Base-by-base conservation (phyloP, 2,329 filamentous ascomycete species). In the Fusarium lateritium region DNA sequence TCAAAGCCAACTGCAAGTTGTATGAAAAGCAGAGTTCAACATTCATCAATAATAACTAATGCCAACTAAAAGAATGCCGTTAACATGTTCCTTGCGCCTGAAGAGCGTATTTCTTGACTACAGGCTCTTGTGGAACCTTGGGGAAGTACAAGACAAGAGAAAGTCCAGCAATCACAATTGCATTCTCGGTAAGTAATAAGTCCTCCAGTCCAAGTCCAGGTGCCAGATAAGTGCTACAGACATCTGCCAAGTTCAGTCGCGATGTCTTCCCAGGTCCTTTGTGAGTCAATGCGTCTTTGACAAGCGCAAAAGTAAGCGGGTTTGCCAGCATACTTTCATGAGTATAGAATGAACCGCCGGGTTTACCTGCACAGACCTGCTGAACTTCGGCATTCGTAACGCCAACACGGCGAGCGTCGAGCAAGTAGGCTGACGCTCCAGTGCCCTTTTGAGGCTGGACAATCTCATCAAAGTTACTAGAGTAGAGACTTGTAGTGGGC, bases 241-340 rank as follows among this genome's bases (percentile, higher is more conserved):
- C 26, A 2, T n/a, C 22, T 17, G 33, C n/a, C 2, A 57, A 5
- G 3, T 63, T 24, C 11, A 63, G 6, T 15, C 60, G 44, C 2
- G 43, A 57, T 4, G 36, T 17, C 6, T 36, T 1, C 28, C 60
- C 58, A 1, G 60, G 42, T 2, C 60, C 58, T 0, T 49, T 2
- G 0, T 63, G 50, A 1, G 50, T 63, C 7, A 63, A 38, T 0
- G 60, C 60, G 22, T 63, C 50, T 17, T 63, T 56, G 1, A 26
- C 24, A 19, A 63, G 43, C 4, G 60, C 60, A 33, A 63, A 63
- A 1, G 43, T 63, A 1, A 63, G 33, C 0, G 58, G 60, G 0
- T 63, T 63, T 2, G 34, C 22, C 2, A 63, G n/a, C 50, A 63
- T 56, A 14, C 60, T 45, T 4, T 63, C 60, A 24, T 63, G 58